Evolutionary conservation across 306 rosid species (phyloP), one percentile per base, ranked within the genome.

Genomic region (Pyrus pyrifolia): DNA sequence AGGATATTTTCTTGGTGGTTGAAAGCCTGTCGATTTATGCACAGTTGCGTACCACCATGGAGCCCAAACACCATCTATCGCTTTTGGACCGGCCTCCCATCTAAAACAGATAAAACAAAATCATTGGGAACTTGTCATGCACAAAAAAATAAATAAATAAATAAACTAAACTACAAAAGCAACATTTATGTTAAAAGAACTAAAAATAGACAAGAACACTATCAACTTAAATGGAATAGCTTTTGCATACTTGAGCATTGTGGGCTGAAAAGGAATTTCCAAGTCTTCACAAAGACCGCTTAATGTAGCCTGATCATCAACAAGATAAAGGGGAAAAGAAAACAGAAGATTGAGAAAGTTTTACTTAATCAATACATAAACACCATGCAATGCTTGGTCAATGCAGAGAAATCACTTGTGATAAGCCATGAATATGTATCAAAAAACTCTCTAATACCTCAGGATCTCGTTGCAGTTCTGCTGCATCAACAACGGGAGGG

Each of bases 61-160:
- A 55, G 92, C 92, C 97, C 97, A 90, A 74, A 83, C 30, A 51
- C 97, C 96, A 86, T 92, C 97, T 78, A 90, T 44, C 77, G 87
- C 80, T 83, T 87, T 92, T 42, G 89, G 88, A 72, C 97, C 96
- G 80, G 93, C 89, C 79, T 88, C 89, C 96, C 97, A 90, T 75
- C 97, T 92, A 86, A 71, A 83, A 62, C 79, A 7, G 42, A 35
- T 1, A 62, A 82, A 19, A 45, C 2, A 9, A 2, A 8, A 40
- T 8, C 68, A 64, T 70, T 60, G 67, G 72, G 73, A 83, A 72
- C 53, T 76, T 68, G 71, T 77, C 77, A 81, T 52, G 68, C 30
- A 72, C 49, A 11, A 3, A 45, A 10, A 14, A 14, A 12, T 6
- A 30, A 3, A 25, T 25, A 25, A 25, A 25, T 25, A 38, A 38